Conservation (phyloP, 306 rosid genomes). For the Trichosanthes truncata region DNA sequence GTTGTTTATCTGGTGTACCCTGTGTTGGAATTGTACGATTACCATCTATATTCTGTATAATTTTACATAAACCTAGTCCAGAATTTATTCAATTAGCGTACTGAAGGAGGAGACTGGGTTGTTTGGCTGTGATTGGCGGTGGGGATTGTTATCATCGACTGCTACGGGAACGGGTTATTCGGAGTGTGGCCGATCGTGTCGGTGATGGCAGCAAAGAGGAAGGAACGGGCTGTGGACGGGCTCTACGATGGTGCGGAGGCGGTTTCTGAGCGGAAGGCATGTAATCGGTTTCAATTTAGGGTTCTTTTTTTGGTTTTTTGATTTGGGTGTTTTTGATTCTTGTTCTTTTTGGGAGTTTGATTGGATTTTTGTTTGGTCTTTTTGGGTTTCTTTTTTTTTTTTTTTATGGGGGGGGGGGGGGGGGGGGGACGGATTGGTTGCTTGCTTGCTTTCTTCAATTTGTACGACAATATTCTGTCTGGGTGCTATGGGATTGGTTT, state of each 20-base stretch:
- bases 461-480: slow-evolving; percentile 12
- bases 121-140: neutral
- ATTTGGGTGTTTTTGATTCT: slow-evolving; percentile 1
- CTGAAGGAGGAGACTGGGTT: neutral
- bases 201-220: slow-evolving; percentile 18
- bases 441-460: slow-evolving; percentile 13
- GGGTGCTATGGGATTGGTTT: slow-evolving; percentile 26
- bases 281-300: slow-evolving; percentile 31
- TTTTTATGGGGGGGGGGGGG: too few species aligned
- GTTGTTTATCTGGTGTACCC: neutral
- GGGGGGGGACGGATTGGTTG: neutral
- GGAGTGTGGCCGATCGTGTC: slow-evolving; percentile 27
- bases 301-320: slow-evolving; percentile 17
- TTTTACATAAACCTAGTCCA: neutral
- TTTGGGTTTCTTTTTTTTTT: neutral
- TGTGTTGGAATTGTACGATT: slow-evolving; percentile 1
- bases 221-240: slow-evolving; percentile 29
- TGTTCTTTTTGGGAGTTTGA: neutral
- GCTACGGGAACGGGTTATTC: neutral
- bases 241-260: slow-evolving; percentile 26
- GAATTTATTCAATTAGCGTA: neutral
- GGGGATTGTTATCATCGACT: neutral
- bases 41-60: neutral
- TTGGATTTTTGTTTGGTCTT: neutral
- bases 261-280: slow-evolving; percentile 37